These are phyloP conservation scores for Botrytis cinerea DNA, from an alignment of 2,329 filamentous ascomycete genomes.

Conservation along the genomic window DNA sequence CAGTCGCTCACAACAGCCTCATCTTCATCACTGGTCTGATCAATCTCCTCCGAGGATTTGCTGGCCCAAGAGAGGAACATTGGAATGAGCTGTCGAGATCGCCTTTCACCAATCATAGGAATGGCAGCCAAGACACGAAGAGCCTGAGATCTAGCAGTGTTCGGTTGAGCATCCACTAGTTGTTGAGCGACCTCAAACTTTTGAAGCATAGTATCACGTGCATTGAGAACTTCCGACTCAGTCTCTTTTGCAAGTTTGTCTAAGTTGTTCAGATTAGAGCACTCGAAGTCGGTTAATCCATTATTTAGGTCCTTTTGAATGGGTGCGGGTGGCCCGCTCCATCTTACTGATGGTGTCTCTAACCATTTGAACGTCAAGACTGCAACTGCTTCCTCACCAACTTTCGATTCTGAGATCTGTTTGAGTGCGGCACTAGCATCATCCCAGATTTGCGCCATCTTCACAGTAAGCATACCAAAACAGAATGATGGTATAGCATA, in stretches of 20 bases:
- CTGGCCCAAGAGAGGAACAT: constrained; percentile 81
- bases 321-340: constrained; percentile 49
- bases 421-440: constrained; percentile 76
- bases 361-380: constrained; percentile 80
- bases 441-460: constrained; percentile 84
- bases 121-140: constrained; percentile 74
- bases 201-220: constrained; percentile 59
- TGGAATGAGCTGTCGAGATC: constrained; percentile 81
- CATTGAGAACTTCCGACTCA: constrained; percentile 54
- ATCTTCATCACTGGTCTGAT: constrained; percentile 35
- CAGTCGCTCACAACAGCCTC: constrained; percentile 53
- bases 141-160: constrained; percentile 71
- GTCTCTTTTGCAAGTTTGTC: constrained; percentile 53
- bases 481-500: constrained; percentile 77
- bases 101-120: constrained; percentile 79
- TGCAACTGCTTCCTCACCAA: constrained; percentile 72
- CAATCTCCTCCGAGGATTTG: constrained; percentile 45
- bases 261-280: constrained; percentile 69
- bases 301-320: constrained; percentile 43
- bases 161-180: constrained; percentile 51
- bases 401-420: constrained; percentile 67
- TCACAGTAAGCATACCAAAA: constrained; percentile 86
- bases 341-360: constrained; percentile 55
- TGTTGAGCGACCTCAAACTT: constrained; percentile 67
- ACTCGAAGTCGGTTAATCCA: constrained; percentile 76